Conservation (phyloP, 108 stramenopile species). For the Cyclotella sp. region DNA sequence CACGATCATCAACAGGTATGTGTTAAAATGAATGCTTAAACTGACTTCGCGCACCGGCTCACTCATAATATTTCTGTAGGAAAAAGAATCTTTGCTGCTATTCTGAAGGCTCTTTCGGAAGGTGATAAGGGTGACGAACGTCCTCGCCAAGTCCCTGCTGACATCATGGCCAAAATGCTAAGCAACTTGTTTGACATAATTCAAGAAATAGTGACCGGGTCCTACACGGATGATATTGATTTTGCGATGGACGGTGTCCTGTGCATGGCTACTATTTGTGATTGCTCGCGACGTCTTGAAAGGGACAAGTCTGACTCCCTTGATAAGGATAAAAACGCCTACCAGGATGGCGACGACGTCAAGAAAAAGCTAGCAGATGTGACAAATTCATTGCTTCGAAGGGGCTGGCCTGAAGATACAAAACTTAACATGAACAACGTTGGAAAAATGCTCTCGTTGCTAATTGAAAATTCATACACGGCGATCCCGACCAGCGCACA, state of each 20-base stretch:
- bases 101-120: conserved; percentile 45
- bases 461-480: conserved; percentile 44
- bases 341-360: conserved; percentile 2
- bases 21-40: conserved; percentile 29
- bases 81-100: conserved; percentile 22
- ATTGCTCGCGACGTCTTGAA: conserved; percentile 37
- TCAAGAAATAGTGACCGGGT: conserved; percentile 41
- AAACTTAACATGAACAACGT: conserved; percentile 59
- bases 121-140: conserved; percentile 33
- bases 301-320: background rate
- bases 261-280: conserved; percentile 42
- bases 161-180: conserved; percentile 25
- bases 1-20: conserved; percentile 11
- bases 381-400: conserved; percentile 35
- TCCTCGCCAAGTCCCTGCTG: conserved; percentile 12
- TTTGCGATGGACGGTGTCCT: conserved; percentile 59
- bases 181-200: conserved; percentile 27
- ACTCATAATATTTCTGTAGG: conserved; percentile 13
- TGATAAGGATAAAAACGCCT: background rate
- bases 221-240: conserved; percentile 46
- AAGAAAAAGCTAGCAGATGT: conserved; percentile 41
- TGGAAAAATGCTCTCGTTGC: conserved; percentile 48
- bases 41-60: background rate
- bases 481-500: conserved; percentile 6
- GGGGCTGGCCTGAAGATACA: conserved; percentile 47